Evolutionary conservation across 176 grass and related monocot species (phyloP).

Genomic region (Hordeum marinum): DNA sequence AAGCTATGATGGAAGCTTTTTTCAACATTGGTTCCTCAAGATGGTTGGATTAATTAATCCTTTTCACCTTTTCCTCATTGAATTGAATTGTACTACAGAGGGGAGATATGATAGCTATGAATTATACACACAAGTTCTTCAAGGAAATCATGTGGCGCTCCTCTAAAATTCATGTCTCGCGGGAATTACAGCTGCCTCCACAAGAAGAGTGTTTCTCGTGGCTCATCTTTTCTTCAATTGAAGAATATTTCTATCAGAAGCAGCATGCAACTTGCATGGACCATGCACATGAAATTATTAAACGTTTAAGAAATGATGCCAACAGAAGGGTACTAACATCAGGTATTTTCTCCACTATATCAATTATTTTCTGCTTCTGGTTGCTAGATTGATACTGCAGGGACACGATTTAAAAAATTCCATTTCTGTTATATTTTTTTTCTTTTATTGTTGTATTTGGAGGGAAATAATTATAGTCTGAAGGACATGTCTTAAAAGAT

Average conservation of each 20-base stretch:
- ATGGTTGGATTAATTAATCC: conserved; percentile 26
- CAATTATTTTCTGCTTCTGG: neutral
- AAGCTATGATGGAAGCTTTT: conserved; percentile 3
- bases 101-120: conserved; percentile 63
- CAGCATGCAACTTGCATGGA: conserved; percentile 86
- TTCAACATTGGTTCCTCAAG: conserved; percentile 14
- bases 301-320: conserved; percentile 58
- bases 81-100: conserved; percentile 57
- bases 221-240: conserved; percentile 84
- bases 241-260: conserved; percentile 98
- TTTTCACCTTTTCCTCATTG: conserved; percentile 26
- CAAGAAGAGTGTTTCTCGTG: conserved; percentile 87
- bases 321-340: conserved; percentile 39
- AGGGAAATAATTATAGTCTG: conserved; percentile 3
- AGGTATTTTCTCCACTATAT: conserved; percentile 37
- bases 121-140: conserved; percentile 76
- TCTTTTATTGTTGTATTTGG: neutral
- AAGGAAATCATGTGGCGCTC: conserved; percentile 98
- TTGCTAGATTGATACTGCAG: conserved; percentile 8
- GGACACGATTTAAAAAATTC: conserved; percentile 18
- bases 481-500: conserved; percentile 4
- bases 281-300: conserved; percentile 93
- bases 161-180: conserved; percentile 86
- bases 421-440: neutral
- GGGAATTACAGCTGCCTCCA: conserved; percentile 68